Conservation (phyloP, 768 basidiomycete genomes). For the Auricularia auricula-judae region DNA sequence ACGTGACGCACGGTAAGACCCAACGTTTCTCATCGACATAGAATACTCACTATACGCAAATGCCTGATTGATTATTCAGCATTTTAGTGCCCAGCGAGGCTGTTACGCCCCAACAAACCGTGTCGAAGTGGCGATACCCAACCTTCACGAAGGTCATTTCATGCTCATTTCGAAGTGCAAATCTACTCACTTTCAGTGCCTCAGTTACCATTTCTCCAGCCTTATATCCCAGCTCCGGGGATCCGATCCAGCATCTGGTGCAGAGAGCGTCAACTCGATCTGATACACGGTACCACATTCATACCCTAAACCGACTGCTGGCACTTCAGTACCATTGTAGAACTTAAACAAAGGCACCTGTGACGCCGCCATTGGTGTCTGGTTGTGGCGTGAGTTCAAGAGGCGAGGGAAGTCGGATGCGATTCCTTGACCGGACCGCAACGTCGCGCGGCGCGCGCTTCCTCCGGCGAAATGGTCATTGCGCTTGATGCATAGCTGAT, state of each 20-base stretch:
- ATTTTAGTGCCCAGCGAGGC: neutral
- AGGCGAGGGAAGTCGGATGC: too few species aligned
- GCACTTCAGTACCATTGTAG: neutral
- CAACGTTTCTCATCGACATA: neutral
- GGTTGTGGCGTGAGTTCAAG: too few species aligned
- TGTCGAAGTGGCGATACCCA: neutral
- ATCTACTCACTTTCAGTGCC: neutral
- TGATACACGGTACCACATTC: neutral
- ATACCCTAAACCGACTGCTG: neutral
- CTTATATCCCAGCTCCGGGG: neutral
- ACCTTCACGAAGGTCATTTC: neutral
- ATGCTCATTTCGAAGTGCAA: neutral
- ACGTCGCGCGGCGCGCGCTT: too few species aligned
- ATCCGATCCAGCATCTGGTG: neutral
- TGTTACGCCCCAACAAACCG: neutral
- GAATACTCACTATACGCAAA: neutral
- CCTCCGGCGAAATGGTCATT: too few species aligned
- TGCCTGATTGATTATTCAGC: neutral
- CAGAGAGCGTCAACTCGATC: neutral
- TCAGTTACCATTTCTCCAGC: neutral
- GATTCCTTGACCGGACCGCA: too few species aligned
- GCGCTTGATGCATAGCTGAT: too few species aligned
- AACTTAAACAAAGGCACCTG: neutral
- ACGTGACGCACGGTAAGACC: neutral
- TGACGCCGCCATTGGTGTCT: neutral